Percentiles rank a stretch among this genome's conserved stretches.
These are phyloP conservation scores for Murraya paniculata DNA, from an alignment of 345 rosid genomes.

Conservation along the genomic window DNA sequence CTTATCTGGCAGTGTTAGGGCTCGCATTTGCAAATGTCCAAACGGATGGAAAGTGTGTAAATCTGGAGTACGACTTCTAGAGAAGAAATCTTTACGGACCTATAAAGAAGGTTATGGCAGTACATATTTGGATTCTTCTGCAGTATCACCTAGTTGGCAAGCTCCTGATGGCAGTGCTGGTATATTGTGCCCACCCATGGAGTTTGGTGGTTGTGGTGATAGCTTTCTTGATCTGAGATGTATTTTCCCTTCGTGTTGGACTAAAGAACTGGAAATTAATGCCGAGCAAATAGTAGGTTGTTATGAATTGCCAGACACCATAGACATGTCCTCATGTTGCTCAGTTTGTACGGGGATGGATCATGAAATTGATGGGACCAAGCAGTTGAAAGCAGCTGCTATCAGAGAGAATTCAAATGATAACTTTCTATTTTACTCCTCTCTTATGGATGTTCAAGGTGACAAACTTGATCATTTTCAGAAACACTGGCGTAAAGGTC, in stretches of 20 bases:
- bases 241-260: constrained; percentile 50
- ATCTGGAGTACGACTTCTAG: constrained; percentile 26
- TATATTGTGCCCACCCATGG: constrained; percentile 49
- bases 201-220: constrained; percentile 64
- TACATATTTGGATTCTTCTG: constrained; percentile 30
- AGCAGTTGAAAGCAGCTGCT: constrained; percentile 70
- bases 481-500: constrained; percentile 93
- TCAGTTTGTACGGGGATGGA: constrained; percentile 54
- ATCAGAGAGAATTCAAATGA: constrained; percentile 55
- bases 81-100: constrained; percentile 25
- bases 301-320: constrained; percentile 79
- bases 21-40: constrained; percentile 32
- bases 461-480: constrained; percentile 89
- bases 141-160: constrained; percentile 28
- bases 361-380: constrained; percentile 35
- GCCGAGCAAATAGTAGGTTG: constrained; percentile 89
- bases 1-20: constrained; percentile 37
- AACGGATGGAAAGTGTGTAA: constrained; percentile 31
- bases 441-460: constrained; percentile 41
- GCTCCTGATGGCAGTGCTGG: constrained; percentile 27
- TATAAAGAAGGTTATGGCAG: constrained; percentile 21
- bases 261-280: constrained; percentile 65
- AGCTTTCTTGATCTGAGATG: constrained; percentile 51
- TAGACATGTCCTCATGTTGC: constrained; percentile 58
- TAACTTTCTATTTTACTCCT: constrained; percentile 69